Evolutionary conservation across 371 early-diverging fungal genomes (phyloP), one percentile per base, ranked within the genome.

Genomic region (Mortierella polycephala): DNA sequence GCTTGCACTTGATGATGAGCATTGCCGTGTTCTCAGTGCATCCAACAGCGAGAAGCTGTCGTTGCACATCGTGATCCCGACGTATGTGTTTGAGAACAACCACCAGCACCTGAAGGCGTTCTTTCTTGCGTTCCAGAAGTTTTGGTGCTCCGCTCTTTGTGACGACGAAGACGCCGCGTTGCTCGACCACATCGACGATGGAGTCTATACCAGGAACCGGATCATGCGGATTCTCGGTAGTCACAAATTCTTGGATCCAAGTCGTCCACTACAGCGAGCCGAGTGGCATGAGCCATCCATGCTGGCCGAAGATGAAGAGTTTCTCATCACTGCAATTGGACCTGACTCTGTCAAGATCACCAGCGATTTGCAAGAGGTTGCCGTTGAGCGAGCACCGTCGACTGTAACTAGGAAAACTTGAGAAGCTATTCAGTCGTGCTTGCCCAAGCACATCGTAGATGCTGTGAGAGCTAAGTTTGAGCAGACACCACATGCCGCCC

Each of bases 281-380:
- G 14, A 20, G 45, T 64, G 64, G 64, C 64, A 64, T n/a, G 47
- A 46, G 47, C 56, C 46, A 37, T 64, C 55, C 49, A 64, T 64
- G 55, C 4, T 30, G 11, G 64, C 64, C 11, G 30, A 56, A 23
- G 64, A 64, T 52, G 12, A 16, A 46, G 55, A 64, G 46, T 56
- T 64, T 20, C 47, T 64, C 47, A 64, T 64, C n/a, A n/a, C 2
- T 21, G 30, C 62, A 62, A 52, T 62, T 8, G 41, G 53, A n/a
- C n/a, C 62, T 40, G 62, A 62, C 42, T 41, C 41, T 4, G 30
- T 30, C 30, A 30, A 30, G 30, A 4, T 30, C 2, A 30, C 30
- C 4, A 30, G 30, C 30, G 4, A 30, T 4, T 1, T 4, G 30
- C 30, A 30, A 30, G 30, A 30, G 4, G 30, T 30, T 30, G 4